Base-by-base conservation (phyloP, 176 grass and related monocot species). In the Aegilops tauschii region DNA sequence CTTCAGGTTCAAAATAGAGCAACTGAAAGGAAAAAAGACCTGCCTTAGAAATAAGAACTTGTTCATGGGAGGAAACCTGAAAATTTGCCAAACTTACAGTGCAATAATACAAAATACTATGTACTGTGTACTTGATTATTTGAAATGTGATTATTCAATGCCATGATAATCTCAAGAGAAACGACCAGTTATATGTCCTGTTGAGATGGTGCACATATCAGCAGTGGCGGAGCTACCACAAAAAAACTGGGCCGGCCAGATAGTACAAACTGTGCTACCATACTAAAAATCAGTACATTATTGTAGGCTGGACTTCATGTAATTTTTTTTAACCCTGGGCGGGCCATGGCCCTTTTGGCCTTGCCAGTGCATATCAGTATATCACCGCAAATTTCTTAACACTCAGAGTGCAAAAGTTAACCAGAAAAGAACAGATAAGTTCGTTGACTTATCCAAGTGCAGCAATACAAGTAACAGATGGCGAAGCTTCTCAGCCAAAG, bases 1-100 rank as follows among this genome's bases (percentile, higher is more conserved):
- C 97, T 89, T 99, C 97, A 84, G 85, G 87, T 72, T 98, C 97
- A 85, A 99, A 99, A 82, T 96, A 99, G 44, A 99, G 85, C 80
- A 99, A 81, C 97, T 99, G 86, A 79, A 94, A 87, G 32, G 9
- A 66, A 77, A 16, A 32, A 74, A 62, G 14, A 23, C 5, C 21
- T 70, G 21, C 62, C 45, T 90, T 82, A 90, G 61, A 67, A 59
- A 73, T 2, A 85, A 59, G 12, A 64, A 85, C 39, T 18, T 23
- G 32, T 77, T 36, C 69, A 71, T 29, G 36, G 25, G 50, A 54
- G 7, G 25, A 30, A 80, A 87, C 66, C 32, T 4, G 13, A n/a
- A 84, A 87, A 75, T 13, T 61, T 84, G 30, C 47, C n/a, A 39
- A 67, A 28, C 21, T 37, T 65, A 37, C 3, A 29, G 34, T 76